Base-by-base conservation (phyloP, 306 rosid genomes). In the Hippophae tibetana region DNA sequence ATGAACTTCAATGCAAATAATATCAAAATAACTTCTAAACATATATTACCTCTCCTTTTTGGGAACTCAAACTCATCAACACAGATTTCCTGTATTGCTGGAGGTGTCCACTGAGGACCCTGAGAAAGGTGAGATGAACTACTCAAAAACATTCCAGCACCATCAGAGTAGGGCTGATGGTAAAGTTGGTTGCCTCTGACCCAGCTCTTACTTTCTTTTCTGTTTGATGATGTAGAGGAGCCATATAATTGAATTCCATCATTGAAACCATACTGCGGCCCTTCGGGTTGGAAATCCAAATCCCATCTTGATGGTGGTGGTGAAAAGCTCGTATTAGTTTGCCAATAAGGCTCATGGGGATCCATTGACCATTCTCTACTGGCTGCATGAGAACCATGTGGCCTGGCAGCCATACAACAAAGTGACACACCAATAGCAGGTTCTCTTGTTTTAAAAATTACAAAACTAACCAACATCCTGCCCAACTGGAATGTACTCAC, bases 331-430 rank as follows among this genome's bases (percentile, higher is more conserved):
- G 97, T 76, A 73, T 92, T 92, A 3, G 96, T 92, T 58, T 70
- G 83, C 99, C 99, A 92, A 65, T 82, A 88, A 18, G 97, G 95
- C 69, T 92, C 96, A 5, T 78, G 79, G 13, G 96, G 86, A 58
- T 84, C 99, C 76, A 88, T 27, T 7, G 99, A 88, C 95, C 99
- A 92, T 56, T 88, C 96, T 88, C 88, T 65, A 75, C 86, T 86
- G 74, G 80, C 81, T 4, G 99, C 76, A 75, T 74, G 84, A 23
- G 95, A 83, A 67, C 89, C 96, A 83, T 88, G 99, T 82, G 96
- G 95, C 95, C 99, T 86, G 62, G 99, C 79, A 79, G 97, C 97
- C 95, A 92, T 96, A 86, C 95, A 92, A 84, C 96, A 92, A 70
- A 92, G 95, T 8, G 97, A 88, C 83, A 62, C 87, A 55, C 59